phyloP scores from a whole-genome alignment of 2,329 filamentous ascomycete species.

The Ophiocordyceps camponoti-floridani region DNA sequence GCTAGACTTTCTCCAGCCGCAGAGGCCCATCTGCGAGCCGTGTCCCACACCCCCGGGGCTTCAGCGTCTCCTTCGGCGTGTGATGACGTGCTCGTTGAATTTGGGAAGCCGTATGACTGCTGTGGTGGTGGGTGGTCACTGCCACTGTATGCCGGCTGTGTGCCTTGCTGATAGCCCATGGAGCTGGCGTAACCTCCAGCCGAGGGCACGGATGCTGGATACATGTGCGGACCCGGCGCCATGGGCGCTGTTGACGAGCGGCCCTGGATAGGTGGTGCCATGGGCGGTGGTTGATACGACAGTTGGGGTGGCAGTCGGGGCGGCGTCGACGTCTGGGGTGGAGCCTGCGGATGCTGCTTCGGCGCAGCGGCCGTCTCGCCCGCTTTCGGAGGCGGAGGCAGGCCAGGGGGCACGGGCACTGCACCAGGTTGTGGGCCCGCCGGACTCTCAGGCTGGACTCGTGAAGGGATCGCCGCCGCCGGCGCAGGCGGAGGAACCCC shows the following conservation, averaged over 20 bases:
- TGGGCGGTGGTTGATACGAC: conserved; percentile 27
- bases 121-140: conserved; percentile 26
- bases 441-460: conserved; percentile 14
- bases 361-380: conserved; percentile 19
- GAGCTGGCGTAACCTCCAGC: conserved; percentile 23
- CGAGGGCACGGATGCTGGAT: conserved; percentile 9
- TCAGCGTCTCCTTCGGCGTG: conserved; percentile 15
- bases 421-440: conserved; percentile 40
- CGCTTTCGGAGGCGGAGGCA: conserved; percentile 34
- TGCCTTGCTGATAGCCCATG: conserved; percentile 38
- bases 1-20: conserved; percentile 38
- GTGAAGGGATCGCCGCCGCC: conserved; percentile 7
- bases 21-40: conserved; percentile 38
- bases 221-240: conserved; percentile 7
- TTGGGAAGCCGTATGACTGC: conserved; percentile 13
- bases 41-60: conserved; percentile 30
- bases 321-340: conserved; percentile 10
- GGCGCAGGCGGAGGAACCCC: conserved; percentile 18
- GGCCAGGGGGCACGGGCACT: conserved; percentile 23
- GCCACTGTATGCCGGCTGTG: conserved; percentile 28
- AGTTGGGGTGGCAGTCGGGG: conserved; percentile 25
- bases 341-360: conserved; percentile 13
- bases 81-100: conserved; percentile 1
- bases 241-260: conserved; percentile 26
- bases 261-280: conserved; percentile 21